Percentiles rank a stretch among this genome's conserved stretches.
Evolutionary conservation across 306 rosid genomes (phyloP).

Genomic region (Prinsepia uniflora): DNA sequence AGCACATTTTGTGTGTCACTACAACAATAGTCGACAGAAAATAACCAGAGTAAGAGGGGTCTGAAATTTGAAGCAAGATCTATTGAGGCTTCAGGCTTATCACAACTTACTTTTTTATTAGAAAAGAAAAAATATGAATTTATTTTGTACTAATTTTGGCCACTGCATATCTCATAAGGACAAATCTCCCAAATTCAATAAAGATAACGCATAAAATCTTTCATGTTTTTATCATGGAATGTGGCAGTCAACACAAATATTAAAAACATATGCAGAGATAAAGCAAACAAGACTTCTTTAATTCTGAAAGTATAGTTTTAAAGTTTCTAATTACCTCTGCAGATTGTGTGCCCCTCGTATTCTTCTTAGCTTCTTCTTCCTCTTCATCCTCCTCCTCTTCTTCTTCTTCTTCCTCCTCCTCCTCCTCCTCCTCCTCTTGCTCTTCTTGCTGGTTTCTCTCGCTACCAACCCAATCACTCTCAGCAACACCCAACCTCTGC

Average conservation of each 20-base stretch:
- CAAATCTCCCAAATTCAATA: background rate
- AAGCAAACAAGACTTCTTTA: background rate
- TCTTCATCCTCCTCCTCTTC: constrained; percentile 26
- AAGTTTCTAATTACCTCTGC: constrained; percentile 44
- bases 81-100: background rate
- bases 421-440: constrained; percentile 47
- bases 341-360: constrained; percentile 25
- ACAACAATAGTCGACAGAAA: background rate
- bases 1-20: background rate
- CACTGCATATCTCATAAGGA: background rate
- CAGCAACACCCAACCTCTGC: constrained; percentile 79
- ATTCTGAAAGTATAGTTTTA: background rate
- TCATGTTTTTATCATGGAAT: background rate
- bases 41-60: background rate
- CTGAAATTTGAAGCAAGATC: background rate
- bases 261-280: background rate
- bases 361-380: constrained; percentile 23
- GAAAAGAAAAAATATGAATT: background rate
- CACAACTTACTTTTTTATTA: background rate
- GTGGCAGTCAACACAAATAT: background rate
- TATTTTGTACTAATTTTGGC: background rate
- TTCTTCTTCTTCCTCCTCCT: constrained; percentile 35
- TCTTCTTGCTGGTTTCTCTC: constrained; percentile 47
- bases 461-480: constrained; percentile 87
- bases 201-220: background rate